Conservation (phyloP, 257 asterid species). For the Cinchona pubescens region DNA sequence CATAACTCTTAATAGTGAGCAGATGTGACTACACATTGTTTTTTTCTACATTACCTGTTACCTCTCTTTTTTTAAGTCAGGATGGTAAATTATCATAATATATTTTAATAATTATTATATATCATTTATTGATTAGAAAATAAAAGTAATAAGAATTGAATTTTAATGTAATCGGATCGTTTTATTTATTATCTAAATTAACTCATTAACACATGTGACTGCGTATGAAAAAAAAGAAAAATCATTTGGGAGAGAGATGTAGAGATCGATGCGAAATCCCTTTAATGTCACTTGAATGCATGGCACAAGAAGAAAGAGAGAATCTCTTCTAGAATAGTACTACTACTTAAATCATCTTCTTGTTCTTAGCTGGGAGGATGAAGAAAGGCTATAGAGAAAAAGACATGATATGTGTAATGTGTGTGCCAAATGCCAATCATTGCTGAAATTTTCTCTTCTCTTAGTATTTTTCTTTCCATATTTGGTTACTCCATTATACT, state of each 20-base stretch:
- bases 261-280: not conserved
- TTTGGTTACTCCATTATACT: slow-evolving; percentile 34
- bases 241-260: slow-evolving; percentile 3
- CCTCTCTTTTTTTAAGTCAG: too few species aligned
- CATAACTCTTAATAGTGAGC: slow-evolving; percentile 6
- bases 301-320: slow-evolving; percentile 30
- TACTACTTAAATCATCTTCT: too few species aligned
- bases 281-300: slow-evolving; percentile 8
- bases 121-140: too few species aligned
- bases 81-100: too few species aligned
- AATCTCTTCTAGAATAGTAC: slow-evolving; percentile 43
- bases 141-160: too few species aligned
- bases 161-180: too few species aligned
- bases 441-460: not conserved
- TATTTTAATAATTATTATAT: too few species aligned
- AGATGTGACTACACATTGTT: slow-evolving; percentile 47
- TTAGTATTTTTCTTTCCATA: slow-evolving; percentile 22
- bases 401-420: too few species aligned
- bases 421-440: too few species aligned
- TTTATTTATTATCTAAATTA: too few species aligned
- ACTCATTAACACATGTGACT: too few species aligned
- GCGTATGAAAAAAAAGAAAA: not conserved
- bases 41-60: too few species aligned
- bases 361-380: slow-evolving; percentile 27
- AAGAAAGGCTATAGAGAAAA: slow-evolving; percentile 19